Conservation (phyloP, 345 rosid species). For the Theobroma cacao region DNA sequence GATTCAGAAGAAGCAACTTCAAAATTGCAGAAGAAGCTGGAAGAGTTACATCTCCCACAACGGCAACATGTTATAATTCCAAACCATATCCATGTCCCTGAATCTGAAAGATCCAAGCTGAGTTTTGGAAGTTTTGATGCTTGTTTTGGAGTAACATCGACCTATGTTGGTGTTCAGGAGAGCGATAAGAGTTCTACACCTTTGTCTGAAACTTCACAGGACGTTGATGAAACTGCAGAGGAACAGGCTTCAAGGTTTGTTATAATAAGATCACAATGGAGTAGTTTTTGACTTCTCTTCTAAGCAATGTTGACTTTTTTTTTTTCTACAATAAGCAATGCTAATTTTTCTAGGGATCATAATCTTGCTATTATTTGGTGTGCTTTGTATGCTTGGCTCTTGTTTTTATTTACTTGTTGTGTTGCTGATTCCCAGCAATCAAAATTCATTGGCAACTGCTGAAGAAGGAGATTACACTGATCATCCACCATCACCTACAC, state of each 20-base stretch:
- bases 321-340: neutral
- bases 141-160: slow-evolving; percentile 55
- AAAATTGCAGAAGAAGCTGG: slow-evolving; percentile 69
- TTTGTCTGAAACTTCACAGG: slow-evolving; percentile 60
- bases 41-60: slow-evolving; percentile 63
- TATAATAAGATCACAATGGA: neutral
- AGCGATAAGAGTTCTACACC: slow-evolving; percentile 65
- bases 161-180: slow-evolving; percentile 39
- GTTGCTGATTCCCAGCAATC: slow-evolving; percentile 38
- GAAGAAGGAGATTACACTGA: slow-evolving; percentile 57
- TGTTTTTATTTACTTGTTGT: neutral
- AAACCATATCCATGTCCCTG: slow-evolving; percentile 88
- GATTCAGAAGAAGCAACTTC: slow-evolving; percentile 60
- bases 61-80: slow-evolving; percentile 95
- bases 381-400: neutral
- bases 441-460: slow-evolving; percentile 30
- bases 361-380: neutral
- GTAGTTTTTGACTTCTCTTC: neutral
- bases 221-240: slow-evolving; percentile 51
- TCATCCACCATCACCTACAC: slow-evolving; percentile 44
- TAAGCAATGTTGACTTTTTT: neutral
- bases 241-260: slow-evolving; percentile 61
- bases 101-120: slow-evolving; percentile 78
- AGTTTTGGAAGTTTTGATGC: slow-evolving; percentile 97
- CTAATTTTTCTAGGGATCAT: neutral